Percentiles rank a stretch among this genome's conserved stretches.
Conservation (phyloP, 805 yeast species). For the Cyberlindnera suaveolens region DNA sequence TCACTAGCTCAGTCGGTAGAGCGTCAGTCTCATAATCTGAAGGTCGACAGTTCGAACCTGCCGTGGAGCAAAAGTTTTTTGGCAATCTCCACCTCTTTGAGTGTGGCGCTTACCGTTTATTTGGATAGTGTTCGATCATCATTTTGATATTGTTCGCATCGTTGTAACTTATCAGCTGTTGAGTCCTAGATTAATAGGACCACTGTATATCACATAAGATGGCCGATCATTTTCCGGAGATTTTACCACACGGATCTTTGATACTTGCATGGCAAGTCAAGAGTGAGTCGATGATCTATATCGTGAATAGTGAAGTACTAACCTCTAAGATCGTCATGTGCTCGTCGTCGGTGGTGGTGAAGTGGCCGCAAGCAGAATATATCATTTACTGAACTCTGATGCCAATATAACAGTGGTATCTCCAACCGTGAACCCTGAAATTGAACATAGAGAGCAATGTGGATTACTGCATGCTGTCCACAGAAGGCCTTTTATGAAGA, state of each 20-base stretch:
- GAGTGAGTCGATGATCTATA: constrained; percentile 28
- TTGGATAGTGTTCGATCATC: no score
- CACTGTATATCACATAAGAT: not conserved
- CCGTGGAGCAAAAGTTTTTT: constrained; percentile 35
- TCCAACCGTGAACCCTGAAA: constrained; percentile 32
- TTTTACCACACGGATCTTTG: constrained; percentile 45
- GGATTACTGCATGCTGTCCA: constrained; percentile 40
- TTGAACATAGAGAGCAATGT: constrained; percentile 26
- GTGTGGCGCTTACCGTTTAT: no score
- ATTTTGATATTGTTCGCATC: no score
- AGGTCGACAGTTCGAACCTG: constrained; percentile 53
- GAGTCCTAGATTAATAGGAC: no score
- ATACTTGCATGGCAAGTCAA: constrained; percentile 72
- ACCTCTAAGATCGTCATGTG: constrained; percentile 42
- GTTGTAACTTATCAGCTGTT: no score
- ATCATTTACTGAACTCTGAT: constrained; percentile 60
- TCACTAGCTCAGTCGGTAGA: constrained; percentile 53
- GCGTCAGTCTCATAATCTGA: constrained; percentile 55
- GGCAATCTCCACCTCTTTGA: not conserved
- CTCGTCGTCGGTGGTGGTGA: constrained; percentile 75
- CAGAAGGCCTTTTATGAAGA: constrained; percentile 37
- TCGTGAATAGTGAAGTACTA: constrained; percentile 6
- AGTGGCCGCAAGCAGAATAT: constrained; percentile 67
- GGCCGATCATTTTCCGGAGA: constrained; percentile 10
- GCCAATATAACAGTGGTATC: constrained; percentile 65